Evolutionary conservation across 352 stramenopile species (phyloP), one percentile per base, ranked within the genome.

Genomic region (Phytopythium sindhum): DNA sequence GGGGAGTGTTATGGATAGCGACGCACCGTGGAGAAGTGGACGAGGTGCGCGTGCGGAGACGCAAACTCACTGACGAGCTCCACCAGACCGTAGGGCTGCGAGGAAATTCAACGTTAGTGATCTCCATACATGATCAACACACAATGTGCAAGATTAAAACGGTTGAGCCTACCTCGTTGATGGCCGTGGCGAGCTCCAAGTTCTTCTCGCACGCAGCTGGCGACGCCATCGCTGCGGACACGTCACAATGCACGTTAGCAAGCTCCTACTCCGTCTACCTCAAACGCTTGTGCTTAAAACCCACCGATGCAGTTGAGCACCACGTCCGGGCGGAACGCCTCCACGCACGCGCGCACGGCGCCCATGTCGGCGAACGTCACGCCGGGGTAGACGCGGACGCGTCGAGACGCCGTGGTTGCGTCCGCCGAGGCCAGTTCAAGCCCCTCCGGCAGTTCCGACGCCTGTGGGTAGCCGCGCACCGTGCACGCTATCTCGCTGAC

Each of bases 21-120:
- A 62, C 63, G 47, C 23, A 78, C 76, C 31, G 81, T 90, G 17
- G 81, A 90, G 45, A 90, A 89, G 58, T 90, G 81, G 19, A 89
- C 39, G 44, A 88, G 75, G 29, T 72, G 70, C 37, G 81, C 42
- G 37, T 11, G 21, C 3, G 35, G 58, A 55, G 60, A 72, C 52
- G 55, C 44, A 24, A 70, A 28, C 12, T 67, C 57, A 4, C 56
- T 39, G 53, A 88, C 48, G 21, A 81, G 72, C 60, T 60, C 50
- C 11, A 84, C 55, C 57, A 87, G 48, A n/a, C 19, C 23, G 50
- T 47, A 42, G 12, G 24, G 44, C 39, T 50, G 42, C 26, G 24
- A 19, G 21, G 6, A n/a, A 51, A 29, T n/a, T 9, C 21, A 2
- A 19, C n/a, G 44, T 51, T 11, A 51, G 44, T 29, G 44, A 12